Conservation (phyloP, 2,329 filamentous ascomycete genomes). For the Colletotrichum godetiae region DNA sequence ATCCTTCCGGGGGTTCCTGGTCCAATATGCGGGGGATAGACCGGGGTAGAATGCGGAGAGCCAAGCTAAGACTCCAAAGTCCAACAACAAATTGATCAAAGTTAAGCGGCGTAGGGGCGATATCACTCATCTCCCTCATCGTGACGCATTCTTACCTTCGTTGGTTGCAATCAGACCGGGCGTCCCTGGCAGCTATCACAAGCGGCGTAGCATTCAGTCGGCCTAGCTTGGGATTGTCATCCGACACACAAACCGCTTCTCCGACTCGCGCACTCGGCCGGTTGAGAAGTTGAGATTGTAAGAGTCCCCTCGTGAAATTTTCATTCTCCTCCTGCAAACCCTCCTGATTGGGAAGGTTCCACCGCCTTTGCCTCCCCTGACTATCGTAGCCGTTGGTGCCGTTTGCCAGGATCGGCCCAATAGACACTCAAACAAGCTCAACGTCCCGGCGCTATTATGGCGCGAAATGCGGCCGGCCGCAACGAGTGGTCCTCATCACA, state of each 20-base stretch:
- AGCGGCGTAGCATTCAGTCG: conserved; percentile 9
- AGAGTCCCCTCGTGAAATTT: not conserved
- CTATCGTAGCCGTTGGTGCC: conserved; percentile 18
- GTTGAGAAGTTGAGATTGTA: not conserved
- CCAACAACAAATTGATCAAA: not conserved
- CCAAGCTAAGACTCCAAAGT: not conserved
- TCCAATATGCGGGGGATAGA: conserved; percentile 22
- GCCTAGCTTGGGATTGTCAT: conserved; percentile 1
- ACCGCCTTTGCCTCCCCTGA: conserved; percentile 15
- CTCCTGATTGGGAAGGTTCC: conserved; percentile 10
- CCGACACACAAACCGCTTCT: conserved; percentile 14
- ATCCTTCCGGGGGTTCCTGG: conserved; percentile 23
- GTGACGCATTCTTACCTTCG: conserved; percentile 3
- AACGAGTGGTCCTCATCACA: conserved; percentile 19
- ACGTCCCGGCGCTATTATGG: conserved; percentile 26
- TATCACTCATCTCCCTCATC: not conserved
- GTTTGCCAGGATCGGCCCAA: conserved; percentile 29
- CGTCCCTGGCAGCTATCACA: not conserved
- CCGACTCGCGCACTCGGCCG: conserved; percentile 1
- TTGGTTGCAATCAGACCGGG: not conserved
- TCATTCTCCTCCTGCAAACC: not conserved
- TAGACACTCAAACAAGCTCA: conserved; percentile 26
- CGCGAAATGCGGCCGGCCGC: conserved; percentile 11
- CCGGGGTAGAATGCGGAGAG: conserved; percentile 22
- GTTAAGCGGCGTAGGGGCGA: not conserved